These are phyloP conservation scores for Durotheca rogersii DNA, from an alignment of 495 filamentous ascomycete species.

Conservation along the genomic window DNA sequence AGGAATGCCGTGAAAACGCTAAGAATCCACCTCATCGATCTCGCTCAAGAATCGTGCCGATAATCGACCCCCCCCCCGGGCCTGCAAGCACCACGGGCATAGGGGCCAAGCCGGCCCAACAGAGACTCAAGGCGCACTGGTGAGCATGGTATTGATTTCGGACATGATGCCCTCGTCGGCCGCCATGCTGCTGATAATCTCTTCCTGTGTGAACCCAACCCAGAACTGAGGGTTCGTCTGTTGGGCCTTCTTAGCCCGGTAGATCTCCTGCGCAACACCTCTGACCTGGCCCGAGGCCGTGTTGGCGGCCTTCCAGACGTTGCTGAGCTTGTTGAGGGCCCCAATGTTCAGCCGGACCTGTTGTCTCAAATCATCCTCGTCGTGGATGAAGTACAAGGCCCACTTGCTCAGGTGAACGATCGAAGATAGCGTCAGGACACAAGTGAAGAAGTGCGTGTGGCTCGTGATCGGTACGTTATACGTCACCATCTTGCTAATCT, in stretches of 20 bases:
- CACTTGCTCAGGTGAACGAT: slow-evolving; percentile 63
- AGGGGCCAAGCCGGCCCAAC: too few relatives aligned
- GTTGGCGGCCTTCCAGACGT: slow-evolving; percentile 76
- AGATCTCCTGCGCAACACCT: slow-evolving; percentile 67
- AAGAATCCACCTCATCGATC: too few relatives aligned
- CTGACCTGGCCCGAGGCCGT: slow-evolving; percentile 73
- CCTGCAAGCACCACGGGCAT: too few relatives aligned
- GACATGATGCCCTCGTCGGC: slow-evolving; percentile 57
- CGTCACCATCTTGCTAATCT: slow-evolving; percentile 74
- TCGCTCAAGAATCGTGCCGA: too few relatives aligned
- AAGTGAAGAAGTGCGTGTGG: slow-evolving; percentile 89
- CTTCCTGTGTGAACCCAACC: slow-evolving; percentile 53
- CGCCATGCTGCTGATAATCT: slow-evolving; percentile 55
- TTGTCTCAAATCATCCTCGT: slow-evolving; percentile 74
- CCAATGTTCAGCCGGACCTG: slow-evolving; percentile 80
- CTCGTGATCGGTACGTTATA: slow-evolving; percentile 69
- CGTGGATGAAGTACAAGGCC: slow-evolving; percentile 54
- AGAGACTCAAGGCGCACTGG: slow-evolving; percentile 17
- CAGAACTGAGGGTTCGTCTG: slow-evolving; percentile 53
- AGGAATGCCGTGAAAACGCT: too few relatives aligned
- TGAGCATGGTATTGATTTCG: slow-evolving; percentile 45
- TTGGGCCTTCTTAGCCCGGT: slow-evolving; percentile 56
- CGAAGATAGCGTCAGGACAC: slow-evolving; percentile 69
- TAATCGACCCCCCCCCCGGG: too few relatives aligned
- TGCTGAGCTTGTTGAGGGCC: slow-evolving; percentile 70